Evolutionary conservation across 176 grass and related monocot genomes (phyloP), one percentile per base, ranked within the genome.

Genomic region (Zoysia pacifica): DNA sequence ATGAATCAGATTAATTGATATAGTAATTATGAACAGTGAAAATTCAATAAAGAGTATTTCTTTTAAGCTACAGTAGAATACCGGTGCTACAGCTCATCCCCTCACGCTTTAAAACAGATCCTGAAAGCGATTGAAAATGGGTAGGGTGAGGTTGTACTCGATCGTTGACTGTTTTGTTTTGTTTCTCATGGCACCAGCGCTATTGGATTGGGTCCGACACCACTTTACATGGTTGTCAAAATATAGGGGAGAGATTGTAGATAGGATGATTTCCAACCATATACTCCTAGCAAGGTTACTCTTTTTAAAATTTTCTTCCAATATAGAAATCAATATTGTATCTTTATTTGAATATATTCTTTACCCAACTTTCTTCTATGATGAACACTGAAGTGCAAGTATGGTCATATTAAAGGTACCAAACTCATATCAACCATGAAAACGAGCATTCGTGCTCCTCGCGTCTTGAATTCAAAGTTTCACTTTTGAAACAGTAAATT

Each of bases 71-170:
- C 28, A 28, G 28, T 28, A 28, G 28, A 28, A 28, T 28, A 28
- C 28, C 28, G 0, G 28, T 28, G 28, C 28, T 28, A 28, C 28
- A 28, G 28, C 28, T 28, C 28, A 28, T 28, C 28, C 28, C 28
- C 28, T 28, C 28, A 0, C 28, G 28, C 28, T 28, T 28, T 28
- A 28, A 28, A 28, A 28, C 28, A 28, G 28, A 28, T 28, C 28
- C 28, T 28, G 28, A 28, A 28, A 28, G 28, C 28, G 28, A 28
- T 28, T 28, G 28, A n/a, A n/a, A n/a, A 61, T 62, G 41, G 59
- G 47, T 60, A 15, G 75, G 66, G 54, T 84, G 77, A 63, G 56
- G 13, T 50, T 45, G 38, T 85, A 67, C 76, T 79, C 69, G 28
- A 60, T 48, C 11, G 76, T 38, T 28, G 28, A 28, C 28, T 28